phyloP scores from a whole-genome alignment of 495 filamentous ascomycete species.

The Podospora comata region DNA sequence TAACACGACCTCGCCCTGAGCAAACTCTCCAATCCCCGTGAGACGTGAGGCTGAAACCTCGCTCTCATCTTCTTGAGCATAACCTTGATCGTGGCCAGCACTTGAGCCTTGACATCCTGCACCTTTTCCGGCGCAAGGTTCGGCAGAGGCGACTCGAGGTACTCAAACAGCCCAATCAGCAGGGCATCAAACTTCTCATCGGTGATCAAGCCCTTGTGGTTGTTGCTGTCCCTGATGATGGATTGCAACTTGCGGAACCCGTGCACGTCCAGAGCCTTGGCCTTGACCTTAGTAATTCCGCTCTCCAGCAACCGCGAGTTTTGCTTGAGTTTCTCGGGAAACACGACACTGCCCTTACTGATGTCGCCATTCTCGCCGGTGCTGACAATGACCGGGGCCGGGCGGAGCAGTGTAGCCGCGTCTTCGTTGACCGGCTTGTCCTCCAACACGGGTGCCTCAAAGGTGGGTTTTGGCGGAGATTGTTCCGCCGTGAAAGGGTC shows the following conservation, averaged over 20 bases:
- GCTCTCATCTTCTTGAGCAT: constrained; percentile 66
- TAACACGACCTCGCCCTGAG: constrained; percentile 63
- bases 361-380: constrained; percentile 23
- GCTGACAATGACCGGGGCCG: constrained; percentile 7
- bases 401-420: constrained; percentile 39
- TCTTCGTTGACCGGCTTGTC: constrained; percentile 54
- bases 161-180: constrained; percentile 68
- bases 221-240: constrained; percentile 63
- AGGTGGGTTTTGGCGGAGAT: constrained; percentile 39
- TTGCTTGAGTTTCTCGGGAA: constrained; percentile 51
- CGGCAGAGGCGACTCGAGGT: constrained; percentile 57
- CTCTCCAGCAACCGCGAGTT: constrained; percentile 63
- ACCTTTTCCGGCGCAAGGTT: constrained; percentile 52
- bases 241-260: constrained; percentile 85
- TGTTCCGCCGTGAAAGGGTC: constrained; percentile 54
- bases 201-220: constrained; percentile 44
- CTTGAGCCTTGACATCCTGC: constrained; percentile 78
- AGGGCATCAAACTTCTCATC: constrained; percentile 71
- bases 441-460: constrained; percentile 47
- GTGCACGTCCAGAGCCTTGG: constrained; percentile 72
- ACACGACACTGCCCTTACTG: constrained; percentile 22
- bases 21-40: constrained; percentile 62
- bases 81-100: constrained; percentile 73
- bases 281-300: constrained; percentile 69
- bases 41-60: constrained; percentile 62